A percentile compares a stretch with the other conserved stretches of the same genome.
Evolutionary conservation across 441 rosid genomes (phyloP).

Genomic region (Viola pubescens): DNA sequence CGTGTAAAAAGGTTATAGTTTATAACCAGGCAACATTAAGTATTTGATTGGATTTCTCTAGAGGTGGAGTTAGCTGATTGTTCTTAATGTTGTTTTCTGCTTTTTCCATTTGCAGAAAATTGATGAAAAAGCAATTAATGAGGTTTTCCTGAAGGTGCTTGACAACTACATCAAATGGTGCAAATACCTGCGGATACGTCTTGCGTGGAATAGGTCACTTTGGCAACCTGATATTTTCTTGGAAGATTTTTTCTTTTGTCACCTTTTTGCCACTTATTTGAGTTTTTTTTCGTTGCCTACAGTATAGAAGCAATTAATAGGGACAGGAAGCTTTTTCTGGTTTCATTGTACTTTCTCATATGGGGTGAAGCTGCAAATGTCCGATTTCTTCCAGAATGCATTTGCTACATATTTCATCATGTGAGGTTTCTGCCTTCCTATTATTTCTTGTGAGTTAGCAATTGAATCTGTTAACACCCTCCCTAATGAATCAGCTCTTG

Average conservation of each 20-base stretch:
- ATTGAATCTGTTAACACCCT: too few species aligned
- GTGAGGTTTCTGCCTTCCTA: slow-evolving; percentile 40
- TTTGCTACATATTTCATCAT: slow-evolving; percentile 94
- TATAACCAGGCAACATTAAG: slow-evolving; percentile 4
- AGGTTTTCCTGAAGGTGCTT: slow-evolving; percentile 83
- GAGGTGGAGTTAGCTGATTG: slow-evolving; percentile 1
- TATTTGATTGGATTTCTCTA: slow-evolving; percentile 6
- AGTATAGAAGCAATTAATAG: slow-evolving; percentile 85
- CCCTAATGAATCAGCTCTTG: too few species aligned
- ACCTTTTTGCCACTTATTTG: slow-evolving; percentile 8
- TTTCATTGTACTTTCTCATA: slow-evolving; percentile 86
- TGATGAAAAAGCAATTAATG: slow-evolving; percentile 94
- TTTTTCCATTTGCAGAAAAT: slow-evolving; percentile 51
- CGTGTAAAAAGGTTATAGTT: slow-evolving; percentile 10
- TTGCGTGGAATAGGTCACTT: slow-evolving; percentile 75
- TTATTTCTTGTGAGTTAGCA: neutral
- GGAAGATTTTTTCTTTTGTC: slow-evolving; percentile 14
- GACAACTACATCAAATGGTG: slow-evolving; percentile 99
- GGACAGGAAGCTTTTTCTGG: slow-evolving; percentile 89
- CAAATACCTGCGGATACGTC: slow-evolving; percentile 75
- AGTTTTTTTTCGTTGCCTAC: slow-evolving; percentile 21
- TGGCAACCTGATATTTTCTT: slow-evolving; percentile 20
- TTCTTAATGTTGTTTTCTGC: neutral
- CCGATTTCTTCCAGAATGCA: slow-evolving; percentile 98
- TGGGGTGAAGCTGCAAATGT: slow-evolving; percentile 99